Conservation (phyloP, 2,329 filamentous ascomycete species). For the Cladosporium phlei region DNA sequence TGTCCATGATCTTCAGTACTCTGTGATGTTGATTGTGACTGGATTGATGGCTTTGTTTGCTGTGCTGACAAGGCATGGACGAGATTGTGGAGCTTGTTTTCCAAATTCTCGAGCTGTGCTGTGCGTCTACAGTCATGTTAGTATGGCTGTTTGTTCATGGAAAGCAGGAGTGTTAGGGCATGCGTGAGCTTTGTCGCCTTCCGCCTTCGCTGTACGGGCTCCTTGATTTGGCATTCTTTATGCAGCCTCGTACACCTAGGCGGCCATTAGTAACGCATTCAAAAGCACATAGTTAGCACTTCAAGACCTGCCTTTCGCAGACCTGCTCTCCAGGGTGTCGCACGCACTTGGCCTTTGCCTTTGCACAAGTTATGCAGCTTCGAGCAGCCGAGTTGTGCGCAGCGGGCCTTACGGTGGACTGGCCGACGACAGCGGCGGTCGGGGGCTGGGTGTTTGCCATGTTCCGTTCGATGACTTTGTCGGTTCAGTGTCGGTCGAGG, state of each 20-base stretch:
- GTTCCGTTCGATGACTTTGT: background rate
- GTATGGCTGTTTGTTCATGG: background rate
- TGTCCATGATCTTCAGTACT: background rate
- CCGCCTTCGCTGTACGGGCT: slow-evolving; percentile 24
- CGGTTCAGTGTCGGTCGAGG: too few relatives aligned
- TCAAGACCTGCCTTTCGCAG: slow-evolving; percentile 29
- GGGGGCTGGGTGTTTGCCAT: background rate
- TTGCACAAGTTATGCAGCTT: slow-evolving; percentile 27
- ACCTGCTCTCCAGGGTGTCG: slow-evolving; percentile 18
- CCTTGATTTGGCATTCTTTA: slow-evolving; percentile 29
- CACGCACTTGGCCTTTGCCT: slow-evolving; percentile 34
- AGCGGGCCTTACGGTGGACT: background rate
- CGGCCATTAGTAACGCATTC: background rate
- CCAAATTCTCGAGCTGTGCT: slow-evolving; percentile 31
- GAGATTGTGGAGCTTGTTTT: slow-evolving; percentile 31
- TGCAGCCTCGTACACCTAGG: slow-evolving; percentile 28
- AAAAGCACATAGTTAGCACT: background rate
- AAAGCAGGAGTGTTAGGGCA: slow-evolving; percentile 12
- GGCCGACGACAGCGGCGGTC: background rate
- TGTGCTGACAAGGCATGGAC: slow-evolving; percentile 27
- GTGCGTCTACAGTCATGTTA: slow-evolving; percentile 23
- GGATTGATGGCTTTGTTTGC: slow-evolving; percentile 14
- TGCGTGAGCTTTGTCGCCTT: slow-evolving; percentile 29
- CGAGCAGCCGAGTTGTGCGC: background rate
- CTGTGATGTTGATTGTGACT: background rate